phyloP scores from a whole-genome alignment of 768 basidiomycete genomes.

The Fomitopsis pulvina region DNA sequence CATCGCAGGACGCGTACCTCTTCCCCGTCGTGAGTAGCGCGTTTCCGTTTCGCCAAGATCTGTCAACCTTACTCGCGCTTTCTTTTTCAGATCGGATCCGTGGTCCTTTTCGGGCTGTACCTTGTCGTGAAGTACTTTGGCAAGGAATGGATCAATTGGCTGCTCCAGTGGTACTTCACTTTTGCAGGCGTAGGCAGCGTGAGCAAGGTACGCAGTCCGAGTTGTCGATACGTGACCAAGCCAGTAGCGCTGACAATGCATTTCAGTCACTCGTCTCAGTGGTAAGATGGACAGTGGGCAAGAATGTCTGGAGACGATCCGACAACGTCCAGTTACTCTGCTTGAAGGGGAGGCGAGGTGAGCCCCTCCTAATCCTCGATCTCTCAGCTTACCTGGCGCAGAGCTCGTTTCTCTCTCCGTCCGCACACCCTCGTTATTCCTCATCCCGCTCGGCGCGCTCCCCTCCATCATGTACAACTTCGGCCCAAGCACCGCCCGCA shows the following conservation, averaged over 20 bases:
- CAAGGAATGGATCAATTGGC: constrained; percentile 75
- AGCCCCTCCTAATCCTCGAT: constrained; percentile 8
- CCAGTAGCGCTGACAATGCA: too few species aligned
- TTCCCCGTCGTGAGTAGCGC: constrained; percentile 60
- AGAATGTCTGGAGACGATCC: constrained; percentile 50
- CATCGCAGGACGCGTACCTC: constrained; percentile 64
- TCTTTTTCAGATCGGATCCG: constrained; percentile 56
- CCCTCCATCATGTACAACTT: constrained; percentile 63
- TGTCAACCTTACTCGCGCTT: too few species aligned
- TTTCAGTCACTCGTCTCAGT: constrained; percentile 37
- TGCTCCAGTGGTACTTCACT: constrained; percentile 73
- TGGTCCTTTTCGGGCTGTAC: constrained; percentile 62
- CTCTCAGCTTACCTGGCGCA: constrained; percentile 15
- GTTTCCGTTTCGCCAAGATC: neutral
- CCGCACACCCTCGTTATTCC: constrained; percentile 49
- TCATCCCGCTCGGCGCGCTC: constrained; percentile 53
- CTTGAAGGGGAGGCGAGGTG: constrained; percentile 43
- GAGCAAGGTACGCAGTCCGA: constrained; percentile 46
- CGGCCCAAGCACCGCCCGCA: constrained; percentile 30
- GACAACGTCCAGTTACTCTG: constrained; percentile 37
- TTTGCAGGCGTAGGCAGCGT: constrained; percentile 58
- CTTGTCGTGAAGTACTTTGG: constrained; percentile 68
- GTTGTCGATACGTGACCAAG: neutral
- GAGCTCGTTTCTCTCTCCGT: constrained; percentile 37
- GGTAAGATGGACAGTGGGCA: constrained; percentile 41